Base-by-base conservation (phyloP, 805 yeast species). In the Candida sanyiensis region DNA sequence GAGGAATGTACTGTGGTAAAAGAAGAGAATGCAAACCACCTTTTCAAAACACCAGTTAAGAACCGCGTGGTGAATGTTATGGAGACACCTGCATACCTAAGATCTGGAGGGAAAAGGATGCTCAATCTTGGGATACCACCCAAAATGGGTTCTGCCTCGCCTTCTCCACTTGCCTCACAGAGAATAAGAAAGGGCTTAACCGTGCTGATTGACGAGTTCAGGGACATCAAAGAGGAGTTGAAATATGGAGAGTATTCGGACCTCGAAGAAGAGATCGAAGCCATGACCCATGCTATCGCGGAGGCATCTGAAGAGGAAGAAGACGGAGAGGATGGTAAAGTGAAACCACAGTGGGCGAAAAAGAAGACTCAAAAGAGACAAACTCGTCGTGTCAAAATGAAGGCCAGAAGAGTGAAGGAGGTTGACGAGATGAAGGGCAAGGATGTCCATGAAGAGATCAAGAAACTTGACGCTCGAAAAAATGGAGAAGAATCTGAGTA, bases 21-120 rank as follows among this genome's bases (percentile, higher is more conserved):
- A 24, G n/a, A 23, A 6, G n/a, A 16, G 5, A 28, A 28, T 15
- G n/a, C 21, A 9, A 7, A 4, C 26, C 19, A 16, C 9, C 29
- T 33, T 17, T 45, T 47, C 36, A 40, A 40, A 33, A 51, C 56
- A 4, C 56, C 57, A 7, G 29, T 24, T 19, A 46, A 44, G 28
- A 43, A 38, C 31, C 13, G 18, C 4, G 36, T 40, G 7, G 16
- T 36, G 3, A 22, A 31, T 4, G 17, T 38, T 18, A 27, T 29
- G 19, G 55, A 53, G n/a, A 70, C 76, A 6, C 77, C 77, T 0
- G 65, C 72, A 4, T 74, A 75, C 8, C 49, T 71, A 26, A 69
- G 39, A 37, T 28, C 43, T 4, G 33, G 33, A 5, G 20, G 32
- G 7, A 20, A 21, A 8, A 19, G 26, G 13, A 31, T 22, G 17